These are phyloP conservation scores for Rauvolfia tetraphylla DNA, from an alignment of 257 asterid species.

Conservation along the genomic window DNA sequence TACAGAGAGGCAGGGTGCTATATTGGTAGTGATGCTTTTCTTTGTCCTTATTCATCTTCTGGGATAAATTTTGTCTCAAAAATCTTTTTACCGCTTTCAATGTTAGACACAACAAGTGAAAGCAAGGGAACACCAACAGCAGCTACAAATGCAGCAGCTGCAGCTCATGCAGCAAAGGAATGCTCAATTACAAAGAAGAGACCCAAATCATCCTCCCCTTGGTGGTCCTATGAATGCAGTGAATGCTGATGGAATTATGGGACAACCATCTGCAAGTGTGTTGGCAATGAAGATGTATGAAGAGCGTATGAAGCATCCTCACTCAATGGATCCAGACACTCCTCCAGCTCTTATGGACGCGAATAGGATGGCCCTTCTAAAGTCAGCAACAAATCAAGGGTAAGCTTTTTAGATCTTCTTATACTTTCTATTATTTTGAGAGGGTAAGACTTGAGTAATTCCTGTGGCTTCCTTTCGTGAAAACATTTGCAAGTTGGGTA, in stretches of 20 bases:
- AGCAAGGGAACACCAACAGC: slow-evolving; percentile 95
- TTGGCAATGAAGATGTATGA: slow-evolving; percentile 96
- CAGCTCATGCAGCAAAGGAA: slow-evolving; percentile 94
- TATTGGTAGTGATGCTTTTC: background rate
- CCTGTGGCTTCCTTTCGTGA: background rate
- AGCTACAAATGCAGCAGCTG: slow-evolving; percentile 88
- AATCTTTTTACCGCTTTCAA: slow-evolving; percentile 7
- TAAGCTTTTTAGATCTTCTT: slow-evolving; percentile 28
- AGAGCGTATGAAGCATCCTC: slow-evolving; percentile 90
- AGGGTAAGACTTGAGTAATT: background rate
- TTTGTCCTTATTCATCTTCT: background rate
- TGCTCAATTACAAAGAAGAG: slow-evolving; percentile 90
- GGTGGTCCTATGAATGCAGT: slow-evolving; percentile 79
- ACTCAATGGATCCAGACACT: slow-evolving; percentile 90
- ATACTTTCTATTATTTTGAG: background rate
- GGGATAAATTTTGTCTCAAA: background rate
- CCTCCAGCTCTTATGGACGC: slow-evolving; percentile 79
- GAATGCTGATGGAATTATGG: slow-evolving; percentile 82
- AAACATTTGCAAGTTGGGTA: background rate
- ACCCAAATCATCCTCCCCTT: slow-evolving; percentile 84
- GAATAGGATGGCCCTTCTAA: slow-evolving; percentile 91
- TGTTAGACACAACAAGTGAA: slow-evolving; percentile 87
- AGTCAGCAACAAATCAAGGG: slow-evolving; percentile 92
- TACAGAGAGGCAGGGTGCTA: background rate
- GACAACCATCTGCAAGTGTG: slow-evolving; percentile 94